Base-by-base conservation (phyloP, 1,284 basidiomycete species). In the Sphagnurus paluster region DNA sequence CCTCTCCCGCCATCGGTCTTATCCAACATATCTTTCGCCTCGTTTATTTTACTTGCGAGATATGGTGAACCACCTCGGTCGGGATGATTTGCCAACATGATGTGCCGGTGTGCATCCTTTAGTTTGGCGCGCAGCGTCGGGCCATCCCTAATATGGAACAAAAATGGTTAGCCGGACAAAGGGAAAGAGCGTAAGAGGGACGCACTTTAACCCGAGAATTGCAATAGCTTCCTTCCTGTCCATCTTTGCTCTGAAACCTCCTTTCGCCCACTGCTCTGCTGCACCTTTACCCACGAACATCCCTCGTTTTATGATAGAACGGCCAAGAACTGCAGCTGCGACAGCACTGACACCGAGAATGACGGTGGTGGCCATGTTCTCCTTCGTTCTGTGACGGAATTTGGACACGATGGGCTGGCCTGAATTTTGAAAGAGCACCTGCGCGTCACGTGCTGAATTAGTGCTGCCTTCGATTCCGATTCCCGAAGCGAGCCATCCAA, bases 21-120 rank as follows among this genome's bases (percentile, higher is more conserved):
- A 42, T 93, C 90, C 23, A 93, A 66, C 47, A 93, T 56, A 56
- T 92, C 89, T 62, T 91, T 93, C 0, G 93, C 93, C 62, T 97
- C 93, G 67, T 96, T 97, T 48, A 96, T 93, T 76, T 97, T 98
- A 62, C 93, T 95, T n/a, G 96, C 96, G 30, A 99, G 72, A 68
- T 96, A 98, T 1, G 96, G 96, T 9, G 92, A 90, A 24, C 96
- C 96, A 33, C 95, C 95, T 53, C 95, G 79, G 73, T 98, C 95
- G 13, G 96, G 96, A 69, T 98, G 94, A 69, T 98, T 98, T 19
- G 91, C 87, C 38, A 96, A 77, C 93, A 96, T 97, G 56, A 97
- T 89, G 35, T 85, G 81, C 42, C 93, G 81, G 67, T 96, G 93
- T 0, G 93, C 91, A 59, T 95, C 93, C 70, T 96, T 95, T 52